Conservation (phyloP, 345 rosid species). For the Erucastrum elatum region DNA sequence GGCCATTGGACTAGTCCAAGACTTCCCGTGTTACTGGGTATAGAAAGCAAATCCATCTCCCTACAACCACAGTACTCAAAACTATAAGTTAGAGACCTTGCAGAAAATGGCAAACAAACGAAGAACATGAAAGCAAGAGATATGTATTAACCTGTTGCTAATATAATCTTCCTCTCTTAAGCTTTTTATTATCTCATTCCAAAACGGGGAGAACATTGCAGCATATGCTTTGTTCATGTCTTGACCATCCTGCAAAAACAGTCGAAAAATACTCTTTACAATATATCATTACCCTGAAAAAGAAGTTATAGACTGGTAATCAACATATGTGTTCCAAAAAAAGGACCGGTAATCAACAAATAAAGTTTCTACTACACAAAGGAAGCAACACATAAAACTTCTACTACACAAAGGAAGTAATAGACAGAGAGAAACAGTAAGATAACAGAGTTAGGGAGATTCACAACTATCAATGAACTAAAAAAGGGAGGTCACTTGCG, state of each 20-base stretch:
- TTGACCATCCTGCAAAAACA: slow-evolving; percentile 61
- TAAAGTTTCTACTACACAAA: too few relatives aligned
- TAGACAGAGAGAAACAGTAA: neutral
- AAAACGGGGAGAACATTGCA: slow-evolving; percentile 91
- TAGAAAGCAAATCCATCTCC: slow-evolving; percentile 93
- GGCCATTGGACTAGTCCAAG: slow-evolving; percentile 97
- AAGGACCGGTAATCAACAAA: too few relatives aligned
- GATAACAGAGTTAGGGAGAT: slow-evolving; percentile 5
- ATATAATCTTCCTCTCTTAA: slow-evolving; percentile 96
- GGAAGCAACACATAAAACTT: neutral
- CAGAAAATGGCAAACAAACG: slow-evolving; percentile 12
- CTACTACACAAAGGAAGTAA: slow-evolving; percentile 15
- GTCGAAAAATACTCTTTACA: neutral
- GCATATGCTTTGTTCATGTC: slow-evolving; percentile 74
- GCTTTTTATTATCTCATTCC: slow-evolving; percentile 97
- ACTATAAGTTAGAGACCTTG: slow-evolving; percentile 15
- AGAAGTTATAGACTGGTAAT: neutral
- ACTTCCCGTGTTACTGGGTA: slow-evolving; percentile 94
- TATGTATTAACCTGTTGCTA: slow-evolving; percentile 65
- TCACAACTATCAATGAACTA: neutral
- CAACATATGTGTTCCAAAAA: neutral
- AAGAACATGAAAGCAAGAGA: slow-evolving; percentile 16
- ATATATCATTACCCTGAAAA: slow-evolving; percentile 11
- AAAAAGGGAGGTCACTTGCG: neutral
- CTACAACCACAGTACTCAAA: slow-evolving; percentile 38